A percentile compares a stretch with the other conserved stretches of the same genome.
Evolutionary conservation across 176 grass and related monocot species (phyloP).

Genomic region (Ensete ventricosum): DNA sequence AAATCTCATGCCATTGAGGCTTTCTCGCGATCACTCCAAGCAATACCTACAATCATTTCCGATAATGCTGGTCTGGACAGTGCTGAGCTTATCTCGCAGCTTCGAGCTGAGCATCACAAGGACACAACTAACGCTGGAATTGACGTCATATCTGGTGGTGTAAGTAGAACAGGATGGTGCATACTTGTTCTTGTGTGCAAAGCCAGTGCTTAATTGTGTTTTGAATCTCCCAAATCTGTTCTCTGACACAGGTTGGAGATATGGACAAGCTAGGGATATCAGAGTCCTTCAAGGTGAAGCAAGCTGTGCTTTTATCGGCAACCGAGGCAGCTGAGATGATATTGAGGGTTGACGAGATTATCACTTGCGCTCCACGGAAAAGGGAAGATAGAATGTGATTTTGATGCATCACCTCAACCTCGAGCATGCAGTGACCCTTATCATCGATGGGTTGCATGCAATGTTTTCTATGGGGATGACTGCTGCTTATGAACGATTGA

Average conservation of each 20-base stretch:
- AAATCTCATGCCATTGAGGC: constrained; percentile 84
- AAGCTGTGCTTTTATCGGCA: constrained; percentile 44
- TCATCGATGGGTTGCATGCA: no score
- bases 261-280: constrained; percentile 46
- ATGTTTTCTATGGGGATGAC: no score
- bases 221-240: not conserved
- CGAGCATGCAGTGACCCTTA: not conserved
- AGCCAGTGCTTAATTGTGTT: not conserved
- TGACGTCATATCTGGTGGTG: constrained; percentile 60
- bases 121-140: constrained; percentile 59
- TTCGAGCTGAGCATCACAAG: constrained; percentile 91
- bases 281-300: constrained; percentile 50
- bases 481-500: no score
- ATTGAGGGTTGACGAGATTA: constrained; percentile 44
- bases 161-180: constrained; percentile 25
- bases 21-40: constrained; percentile 68
- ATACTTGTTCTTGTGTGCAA: not conserved
- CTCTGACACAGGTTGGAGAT: constrained; percentile 32
- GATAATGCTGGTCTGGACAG: constrained; percentile 89
- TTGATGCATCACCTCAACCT: not conserved
- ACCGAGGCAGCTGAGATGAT: constrained; percentile 56
- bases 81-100: constrained; percentile 87
- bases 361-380: constrained; percentile 39
- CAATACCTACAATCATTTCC: constrained; percentile 78
- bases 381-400: constrained; percentile 50